Conservation (phyloP, 2,329 filamentous ascomycete species). For the Amauroascus niger region DNA sequence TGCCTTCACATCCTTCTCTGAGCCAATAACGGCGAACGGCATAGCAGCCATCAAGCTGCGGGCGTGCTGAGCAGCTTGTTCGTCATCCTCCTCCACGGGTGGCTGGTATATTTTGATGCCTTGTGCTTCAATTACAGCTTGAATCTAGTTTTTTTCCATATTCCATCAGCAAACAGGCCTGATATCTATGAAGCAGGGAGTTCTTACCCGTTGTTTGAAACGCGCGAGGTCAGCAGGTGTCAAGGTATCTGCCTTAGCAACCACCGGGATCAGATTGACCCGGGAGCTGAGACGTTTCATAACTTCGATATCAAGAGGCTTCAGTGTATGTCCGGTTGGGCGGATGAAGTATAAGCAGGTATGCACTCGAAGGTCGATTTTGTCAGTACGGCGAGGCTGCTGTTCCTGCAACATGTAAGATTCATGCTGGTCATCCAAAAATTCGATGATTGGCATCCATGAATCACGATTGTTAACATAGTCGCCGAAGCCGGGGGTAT, state of each 20-base stretch:
- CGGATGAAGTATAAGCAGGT: conserved; percentile 98
- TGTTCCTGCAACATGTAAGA: conserved; percentile 99
- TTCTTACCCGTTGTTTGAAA: conserved; percentile 85
- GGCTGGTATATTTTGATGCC: conserved; percentile 99
- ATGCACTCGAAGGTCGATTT: conserved; percentile 98
- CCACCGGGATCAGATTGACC: conserved; percentile 95
- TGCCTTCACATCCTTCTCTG: conserved; percentile 98
- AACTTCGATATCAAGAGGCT: conserved; percentile 97
- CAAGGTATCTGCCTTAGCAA: conserved; percentile 96
- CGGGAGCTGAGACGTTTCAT: conserved; percentile 99
- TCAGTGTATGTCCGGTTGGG: conserved; percentile 94
- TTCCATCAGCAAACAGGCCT: not conserved
- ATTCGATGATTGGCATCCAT: conserved; percentile 99
- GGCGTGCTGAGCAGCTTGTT: conserved; percentile 88
- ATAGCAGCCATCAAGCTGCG: conserved; percentile 91
- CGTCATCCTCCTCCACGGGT: conserved; percentile 94
- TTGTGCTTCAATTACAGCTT: conserved; percentile 91
- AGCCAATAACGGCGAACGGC: conserved; percentile 97
- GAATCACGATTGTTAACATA: conserved; percentile 99
- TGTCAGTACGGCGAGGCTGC: conserved; percentile 93
- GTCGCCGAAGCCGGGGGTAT: conserved; percentile 97
- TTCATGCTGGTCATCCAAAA: conserved; percentile 99
- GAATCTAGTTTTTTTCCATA: conserved; percentile 60
- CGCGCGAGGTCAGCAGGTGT: conserved; percentile 82
- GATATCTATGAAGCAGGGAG: not conserved